phyloP scores from a whole-genome alignment of 805 yeast genomes.

The Nakazawaea pomicola region DNA sequence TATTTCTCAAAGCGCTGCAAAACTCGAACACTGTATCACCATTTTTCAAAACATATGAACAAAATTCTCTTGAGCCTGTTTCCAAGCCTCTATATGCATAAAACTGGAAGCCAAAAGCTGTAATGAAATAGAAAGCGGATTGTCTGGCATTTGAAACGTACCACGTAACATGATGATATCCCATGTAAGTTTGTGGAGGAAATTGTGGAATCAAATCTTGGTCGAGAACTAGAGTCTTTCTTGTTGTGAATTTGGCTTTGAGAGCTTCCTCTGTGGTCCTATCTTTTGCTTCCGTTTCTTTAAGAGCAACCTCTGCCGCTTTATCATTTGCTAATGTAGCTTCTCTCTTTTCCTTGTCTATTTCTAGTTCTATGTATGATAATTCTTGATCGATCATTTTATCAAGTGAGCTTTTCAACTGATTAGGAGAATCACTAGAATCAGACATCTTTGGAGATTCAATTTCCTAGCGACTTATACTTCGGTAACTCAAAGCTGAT shows the following conservation, averaged over 20 bases:
- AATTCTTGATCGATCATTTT: background rate
- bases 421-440: slow-evolving; percentile 3
- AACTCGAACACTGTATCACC: slow-evolving; percentile 49
- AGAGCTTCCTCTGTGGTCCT: background rate
- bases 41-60: slow-evolving; percentile 58
- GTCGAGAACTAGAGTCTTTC: background rate
- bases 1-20: slow-evolving; percentile 29
- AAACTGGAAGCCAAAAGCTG: slow-evolving; percentile 57
- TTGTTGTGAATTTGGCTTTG: background rate
- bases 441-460: background rate
- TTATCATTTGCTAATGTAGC: no score
- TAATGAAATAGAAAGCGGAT: slow-evolving; percentile 49
- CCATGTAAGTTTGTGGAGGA: slow-evolving; percentile 15
- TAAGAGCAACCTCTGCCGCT: no score
- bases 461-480: background rate
- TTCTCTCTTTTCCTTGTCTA: background rate
- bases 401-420: background rate
- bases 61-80: slow-evolving; percentile 51
- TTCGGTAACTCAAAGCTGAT: background rate
- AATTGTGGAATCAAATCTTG: slow-evolving; percentile 17
- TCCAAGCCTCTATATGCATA: slow-evolving; percentile 66
- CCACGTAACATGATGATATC: slow-evolving; percentile 66
- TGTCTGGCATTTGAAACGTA: slow-evolving; percentile 71
- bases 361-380: background rate
- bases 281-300: background rate